Conservation (phyloP, 805 yeast species). For the Kluyveromyces siamensis region DNA sequence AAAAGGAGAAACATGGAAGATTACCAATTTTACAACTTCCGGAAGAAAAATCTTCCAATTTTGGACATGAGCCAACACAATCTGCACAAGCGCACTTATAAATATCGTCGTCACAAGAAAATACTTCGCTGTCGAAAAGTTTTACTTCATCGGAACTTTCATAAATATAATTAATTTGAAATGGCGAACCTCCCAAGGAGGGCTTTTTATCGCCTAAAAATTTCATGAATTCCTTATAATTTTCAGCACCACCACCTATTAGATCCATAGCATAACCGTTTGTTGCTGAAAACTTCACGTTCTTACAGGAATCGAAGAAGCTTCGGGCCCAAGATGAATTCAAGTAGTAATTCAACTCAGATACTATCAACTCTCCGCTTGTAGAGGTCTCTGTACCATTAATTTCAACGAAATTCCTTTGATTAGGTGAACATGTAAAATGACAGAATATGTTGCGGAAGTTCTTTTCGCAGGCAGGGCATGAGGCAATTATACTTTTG, state of each 20-base stretch:
- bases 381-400: conserved; percentile 35
- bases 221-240: conserved; percentile 63
- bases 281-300: conserved; percentile 86
- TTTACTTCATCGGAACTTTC: conserved; percentile 13
- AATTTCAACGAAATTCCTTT: conserved; percentile 63
- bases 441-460: conserved; percentile 77
- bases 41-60: conserved; percentile 38
- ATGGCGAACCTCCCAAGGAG: conserved; percentile 87
- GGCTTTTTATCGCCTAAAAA: conserved; percentile 95
- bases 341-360: conserved; percentile 59
- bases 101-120: conserved; percentile 48
- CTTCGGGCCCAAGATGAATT: conserved; percentile 48
- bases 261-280: conserved; percentile 95
- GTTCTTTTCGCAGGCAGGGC: conserved; percentile 89
- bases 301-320: conserved; percentile 78
- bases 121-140: conserved; percentile 15
- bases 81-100: conserved; percentile 88
- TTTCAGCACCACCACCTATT: conserved; percentile 93
- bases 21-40: conserved; percentile 46
- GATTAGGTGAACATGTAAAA: conserved; percentile 85
- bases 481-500: conserved; percentile 71
- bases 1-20: conserved; percentile 67
- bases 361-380: conserved; percentile 49
- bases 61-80: conserved; percentile 75
- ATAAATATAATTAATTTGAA: conserved; percentile 76